Percentiles rank a stretch among this genome's conserved stretches.
Evolutionary conservation across 2,329 filamentous ascomycete genomes (phyloP).

Genomic region (Zymoseptoria crescenta): DNA sequence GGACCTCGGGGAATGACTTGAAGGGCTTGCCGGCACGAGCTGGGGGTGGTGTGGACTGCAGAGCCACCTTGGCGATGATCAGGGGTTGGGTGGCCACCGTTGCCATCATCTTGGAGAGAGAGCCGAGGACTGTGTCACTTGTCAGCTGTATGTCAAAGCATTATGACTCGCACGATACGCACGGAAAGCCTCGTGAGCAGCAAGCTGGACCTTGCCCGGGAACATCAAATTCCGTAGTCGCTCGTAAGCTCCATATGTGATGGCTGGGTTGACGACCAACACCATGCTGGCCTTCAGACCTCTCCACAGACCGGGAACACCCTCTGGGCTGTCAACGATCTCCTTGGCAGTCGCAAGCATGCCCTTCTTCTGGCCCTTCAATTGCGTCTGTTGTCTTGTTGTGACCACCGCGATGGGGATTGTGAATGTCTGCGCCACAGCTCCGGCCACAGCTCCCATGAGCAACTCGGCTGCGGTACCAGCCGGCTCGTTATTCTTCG

Average conservation of each 20-base stretch:
- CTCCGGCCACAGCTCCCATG: conserved; percentile 79
- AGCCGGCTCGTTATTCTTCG: conserved; percentile 44
- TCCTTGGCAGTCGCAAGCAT: conserved; percentile 81
- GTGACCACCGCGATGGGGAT: conserved; percentile 95
- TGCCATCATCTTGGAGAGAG: conserved; percentile 84
- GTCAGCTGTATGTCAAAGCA: conserved; percentile 1
- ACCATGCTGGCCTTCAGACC: conserved; percentile 93
- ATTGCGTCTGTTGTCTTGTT: conserved; percentile 89
- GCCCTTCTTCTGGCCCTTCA: conserved; percentile 74
- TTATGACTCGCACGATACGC: conserved; percentile 36
- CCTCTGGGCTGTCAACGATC: conserved; percentile 84
- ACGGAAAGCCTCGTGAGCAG: conserved; percentile 86
- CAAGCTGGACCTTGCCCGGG: conserved; percentile 65
- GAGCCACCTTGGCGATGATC: conserved; percentile 93
- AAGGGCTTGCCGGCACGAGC: conserved; percentile 82
- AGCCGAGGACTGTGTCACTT: conserved; percentile 61
- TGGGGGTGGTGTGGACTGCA: conserved; percentile 87
- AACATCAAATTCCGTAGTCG: conserved; percentile 71
- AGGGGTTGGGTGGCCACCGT: conserved; percentile 89
- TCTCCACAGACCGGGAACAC: conserved; percentile 82
- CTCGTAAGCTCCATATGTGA: conserved; percentile 96
- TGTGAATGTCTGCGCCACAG: conserved; percentile 88
- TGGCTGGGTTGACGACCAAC: conserved; percentile 89
- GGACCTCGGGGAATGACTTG: conserved; percentile 87
- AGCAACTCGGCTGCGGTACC: conserved; percentile 75